These are phyloP conservation scores for Phytopythium kandeliae DNA, from an alignment of 352 stramenopile genomes.

Conservation along the genomic window DNA sequence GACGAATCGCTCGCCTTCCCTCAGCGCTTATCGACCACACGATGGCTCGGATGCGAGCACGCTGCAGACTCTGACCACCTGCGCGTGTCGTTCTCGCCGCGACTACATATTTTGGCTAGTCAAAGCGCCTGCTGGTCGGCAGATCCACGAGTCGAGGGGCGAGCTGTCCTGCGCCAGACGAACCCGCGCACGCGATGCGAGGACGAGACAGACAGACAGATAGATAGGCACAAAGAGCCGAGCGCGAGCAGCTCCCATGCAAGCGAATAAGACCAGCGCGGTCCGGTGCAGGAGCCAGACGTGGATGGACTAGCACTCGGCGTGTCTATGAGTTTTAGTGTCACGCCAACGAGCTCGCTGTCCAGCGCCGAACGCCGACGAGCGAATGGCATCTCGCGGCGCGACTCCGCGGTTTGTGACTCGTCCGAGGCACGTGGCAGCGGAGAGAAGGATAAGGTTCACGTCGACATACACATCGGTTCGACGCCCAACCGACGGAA, in stretches of 20 bases:
- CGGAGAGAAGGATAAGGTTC: neutral
- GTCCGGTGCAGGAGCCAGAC: neutral
- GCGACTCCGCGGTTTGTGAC: neutral
- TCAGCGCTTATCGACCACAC: too few species aligned
- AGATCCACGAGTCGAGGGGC: too few species aligned
- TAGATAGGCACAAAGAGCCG: too few species aligned
- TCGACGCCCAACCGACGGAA: neutral
- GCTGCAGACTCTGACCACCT: neutral
- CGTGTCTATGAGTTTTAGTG: neutral
- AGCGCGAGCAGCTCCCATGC: neutral
- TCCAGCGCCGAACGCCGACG: neutral
- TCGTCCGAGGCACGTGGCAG: conserved; percentile 5
- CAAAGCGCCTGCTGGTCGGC: too few species aligned
- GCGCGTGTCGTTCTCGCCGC: neutral
- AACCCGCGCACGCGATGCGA: too few species aligned
- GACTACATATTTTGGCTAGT: neutral
- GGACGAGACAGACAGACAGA: too few species aligned
- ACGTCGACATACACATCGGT: neutral
- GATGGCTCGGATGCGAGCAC: too few species aligned
- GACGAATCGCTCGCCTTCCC: too few species aligned
- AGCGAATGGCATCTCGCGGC: neutral
- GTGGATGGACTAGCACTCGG: neutral
- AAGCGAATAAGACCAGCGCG: neutral
- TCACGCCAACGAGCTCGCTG: neutral
- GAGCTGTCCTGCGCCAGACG: too few species aligned